phyloP scores from a whole-genome alignment of 1,284 basidiomycete genomes.

The Boletus coffeatus region DNA sequence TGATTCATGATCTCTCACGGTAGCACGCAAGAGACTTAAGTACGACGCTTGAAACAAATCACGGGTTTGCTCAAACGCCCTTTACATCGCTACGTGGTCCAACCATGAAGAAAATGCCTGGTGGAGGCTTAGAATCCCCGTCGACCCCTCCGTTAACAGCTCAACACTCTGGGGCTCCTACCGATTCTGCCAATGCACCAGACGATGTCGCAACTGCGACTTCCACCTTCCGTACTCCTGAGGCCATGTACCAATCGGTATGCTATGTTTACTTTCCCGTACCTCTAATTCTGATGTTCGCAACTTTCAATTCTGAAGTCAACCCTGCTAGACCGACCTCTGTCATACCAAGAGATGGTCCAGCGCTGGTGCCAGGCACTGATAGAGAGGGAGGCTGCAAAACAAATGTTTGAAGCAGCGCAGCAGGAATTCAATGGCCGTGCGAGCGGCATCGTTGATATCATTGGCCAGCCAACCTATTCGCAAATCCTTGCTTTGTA shows the following conservation, averaged over 20 bases:
- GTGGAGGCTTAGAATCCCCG: not conserved
- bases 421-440: not conserved
- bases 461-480: not conserved
- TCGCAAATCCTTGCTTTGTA: not conserved
- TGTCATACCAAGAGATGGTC: not conserved
- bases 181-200: not conserved
- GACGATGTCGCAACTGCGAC: not conserved
- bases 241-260: not conserved
- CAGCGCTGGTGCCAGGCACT: not conserved
- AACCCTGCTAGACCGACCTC: not conserved
- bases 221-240: not conserved
- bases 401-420: not conserved
- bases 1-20: not conserved
- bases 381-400: not conserved
- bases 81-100: not conserved
- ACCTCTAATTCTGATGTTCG: not conserved
- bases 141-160: not conserved
- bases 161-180: not conserved
- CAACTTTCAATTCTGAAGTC: not conserved
- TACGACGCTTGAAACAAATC: not conserved
- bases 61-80: not conserved
- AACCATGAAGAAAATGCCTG: not conserved
- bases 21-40: not conserved
- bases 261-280: not conserved
- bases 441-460: not conserved